Base-by-base conservation (phyloP, 768 basidiomycete genomes). In the Tricholoma hemisulphureum region DNA sequence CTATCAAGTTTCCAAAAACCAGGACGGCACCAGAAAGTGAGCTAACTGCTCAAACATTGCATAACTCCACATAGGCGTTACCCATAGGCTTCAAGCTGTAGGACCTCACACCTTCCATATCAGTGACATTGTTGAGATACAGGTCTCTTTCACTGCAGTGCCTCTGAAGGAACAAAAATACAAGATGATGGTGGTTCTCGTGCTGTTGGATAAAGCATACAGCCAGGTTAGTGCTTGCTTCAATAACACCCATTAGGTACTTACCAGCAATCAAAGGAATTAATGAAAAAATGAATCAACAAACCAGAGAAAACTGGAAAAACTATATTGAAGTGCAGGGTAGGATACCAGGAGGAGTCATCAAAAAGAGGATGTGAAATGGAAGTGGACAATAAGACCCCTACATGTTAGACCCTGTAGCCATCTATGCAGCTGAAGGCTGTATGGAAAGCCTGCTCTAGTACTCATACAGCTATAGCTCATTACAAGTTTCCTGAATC, bases 1-100 rank as follows among this genome's bases (percentile, higher is more conserved):
- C 35, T 61, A 55, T 52, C 32, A 24, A 11, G 49, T 51, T 23
- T 39, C 31, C 16, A 51, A 16, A 6, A 28, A 37, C 18, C 43
- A 20, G 18, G 49, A 53, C 13, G 55, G 53, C 16, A 59, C 39
- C 14, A 23, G 5, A 23, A 49, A 23, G 58, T 51, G 37, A 37
- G 37, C n/a, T n/a, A n/a, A n/a, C n/a, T n/a, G n/a, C n/a, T n/a
- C n/a, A n/a, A n/a, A n/a, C n/a, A n/a, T n/a, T n/a, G n/a, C n/a
- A n/a, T n/a, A n/a, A n/a, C n/a, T n/a, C n/a, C n/a, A n/a, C n/a
- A n/a, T n/a, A n/a, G n/a, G n/a, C n/a, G n/a, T n/a, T n/a, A n/a
- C n/a, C n/a, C n/a, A n/a, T n/a, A n/a, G n/a, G n/a, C n/a, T n/a
- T n/a, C n/a, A n/a, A n/a, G n/a, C n/a, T n/a, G n/a, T n/a, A n/a